Evolutionary conservation across 192 early-diverging fungal genomes (phyloP), one percentile per base, ranked within the genome.

Genomic region (Backusella morwellensis): DNA sequence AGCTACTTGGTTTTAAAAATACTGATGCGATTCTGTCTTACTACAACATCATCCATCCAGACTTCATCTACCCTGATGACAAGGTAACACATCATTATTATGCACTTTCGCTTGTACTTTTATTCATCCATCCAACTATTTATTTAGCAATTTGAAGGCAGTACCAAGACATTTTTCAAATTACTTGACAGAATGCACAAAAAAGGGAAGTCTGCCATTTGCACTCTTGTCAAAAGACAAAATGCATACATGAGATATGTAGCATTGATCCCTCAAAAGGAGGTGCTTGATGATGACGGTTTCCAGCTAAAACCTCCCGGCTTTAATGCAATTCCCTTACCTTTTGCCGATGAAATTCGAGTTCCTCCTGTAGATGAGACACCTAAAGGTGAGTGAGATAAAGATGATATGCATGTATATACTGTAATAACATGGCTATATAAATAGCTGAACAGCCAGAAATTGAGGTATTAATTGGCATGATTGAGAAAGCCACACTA

Each of bases 11-110:
- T 15, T 96, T 96, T 84, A 92, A 93, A 72, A 83, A 87, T 14
- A 77, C 44, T 11, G 68, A 14, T 34, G 67, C 75, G 4, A 75
- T 93, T 7, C 82, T 85, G 19, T 70, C 80, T 41, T 82, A 94
- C 38, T 83, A 91, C 75, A 93, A 93, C 70, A 78, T 96, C 72
- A 79, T 54, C 23, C 91, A 92, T 72, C 75, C 91, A 8, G 82
- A 85, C 59, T 94, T 96, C 78, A 80, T 96, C 35, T 91, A 90
- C 73, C 93, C 95, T 11, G 92, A 95, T 75, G 94, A 96, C 68
- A 68, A n/a, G 34, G 92, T 93, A 83, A 72, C 41, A 23, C 35
- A 40, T 23, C 9, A 72, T 26, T 36, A 70, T 59, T 29, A 23
- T 35, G 14, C 19, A 35, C 34, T 1, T 32, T 52, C 21, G 26